These are phyloP conservation scores for Kodamaea neixiangensis DNA, from an alignment of 805 yeast genomes.

Conservation along the genomic window DNA sequence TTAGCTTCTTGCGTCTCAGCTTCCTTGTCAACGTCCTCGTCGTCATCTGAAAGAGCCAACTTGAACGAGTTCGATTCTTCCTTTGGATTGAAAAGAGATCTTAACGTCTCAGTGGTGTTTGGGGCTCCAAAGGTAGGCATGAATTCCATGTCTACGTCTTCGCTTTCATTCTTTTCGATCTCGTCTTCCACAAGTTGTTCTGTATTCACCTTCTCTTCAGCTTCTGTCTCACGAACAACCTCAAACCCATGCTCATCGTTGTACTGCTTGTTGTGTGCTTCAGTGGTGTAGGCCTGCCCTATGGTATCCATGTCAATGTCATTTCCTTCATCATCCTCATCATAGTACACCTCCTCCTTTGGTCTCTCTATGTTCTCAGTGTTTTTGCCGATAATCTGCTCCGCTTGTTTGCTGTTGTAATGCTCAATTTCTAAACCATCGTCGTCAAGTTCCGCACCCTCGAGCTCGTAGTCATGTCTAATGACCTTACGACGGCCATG, in stretches of 20 bases:
- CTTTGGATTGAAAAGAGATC: conserved; percentile 55
- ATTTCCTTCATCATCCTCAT: conserved; percentile 44
- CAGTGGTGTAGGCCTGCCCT: conserved; percentile 28
- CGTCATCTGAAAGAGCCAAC: conserved; percentile 44
- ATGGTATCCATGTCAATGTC: conserved; percentile 36
- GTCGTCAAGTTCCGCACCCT: conserved; percentile 23
- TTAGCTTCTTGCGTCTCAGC: conserved; percentile 22
- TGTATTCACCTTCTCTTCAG: not conserved
- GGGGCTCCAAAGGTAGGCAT: conserved; percentile 56
- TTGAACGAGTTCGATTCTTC: conserved; percentile 27
- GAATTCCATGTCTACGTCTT: conserved; percentile 35
- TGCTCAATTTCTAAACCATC: conserved; percentile 9
- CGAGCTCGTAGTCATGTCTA: conserved; percentile 36
- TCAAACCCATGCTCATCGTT: conserved; percentile 26
- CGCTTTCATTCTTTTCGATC: conserved; percentile 1
- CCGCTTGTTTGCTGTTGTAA: conserved; percentile 11
- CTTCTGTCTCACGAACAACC: conserved; percentile 3
- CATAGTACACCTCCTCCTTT: conserved; percentile 32
- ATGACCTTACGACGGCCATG: conserved; percentile 38
- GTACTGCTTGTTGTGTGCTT: conserved; percentile 27
- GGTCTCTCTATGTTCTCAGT: conserved; percentile 17
- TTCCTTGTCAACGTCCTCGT: conserved; percentile 47
- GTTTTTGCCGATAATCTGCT: conserved; percentile 15
- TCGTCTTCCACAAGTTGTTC: conserved; percentile 7
- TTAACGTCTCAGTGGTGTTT: conserved; percentile 58